Conservation (phyloP, 2,329 filamentous ascomycete genomes). For the Fusarium stilboides region DNA sequence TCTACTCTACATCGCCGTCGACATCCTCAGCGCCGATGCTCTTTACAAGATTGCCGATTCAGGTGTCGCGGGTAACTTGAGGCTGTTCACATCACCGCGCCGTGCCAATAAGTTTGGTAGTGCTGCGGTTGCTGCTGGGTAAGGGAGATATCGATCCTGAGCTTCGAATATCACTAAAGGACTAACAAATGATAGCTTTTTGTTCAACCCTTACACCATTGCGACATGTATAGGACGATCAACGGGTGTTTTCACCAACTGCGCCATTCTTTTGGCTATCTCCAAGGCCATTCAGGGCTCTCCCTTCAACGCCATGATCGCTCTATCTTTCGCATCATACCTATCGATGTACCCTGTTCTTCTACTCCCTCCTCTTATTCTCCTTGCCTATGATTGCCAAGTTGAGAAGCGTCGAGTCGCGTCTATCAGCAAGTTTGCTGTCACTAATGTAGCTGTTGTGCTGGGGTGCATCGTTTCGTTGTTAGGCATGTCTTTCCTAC, state of each 20-base stretch:
- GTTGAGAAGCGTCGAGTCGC: slow-evolving; percentile 52
- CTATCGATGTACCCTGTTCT: slow-evolving; percentile 92
- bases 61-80: slow-evolving; percentile 81
- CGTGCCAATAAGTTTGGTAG: slow-evolving; percentile 82
- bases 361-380: slow-evolving; percentile 83
- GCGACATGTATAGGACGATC: slow-evolving; percentile 91
- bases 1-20: slow-evolving; percentile 84
- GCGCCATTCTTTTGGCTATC: slow-evolving; percentile 87
- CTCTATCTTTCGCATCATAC: slow-evolving; percentile 89
- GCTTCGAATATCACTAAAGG: background rate
- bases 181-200: slow-evolving; percentile 71
- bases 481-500: slow-evolving; percentile 78
- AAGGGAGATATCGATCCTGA: slow-evolving; percentile 52
- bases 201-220: slow-evolving; percentile 96
- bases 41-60: slow-evolving; percentile 86
- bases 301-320: slow-evolving; percentile 83
- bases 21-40: slow-evolving; percentile 86
- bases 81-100: slow-evolving; percentile 83
- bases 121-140: slow-evolving; percentile 84
- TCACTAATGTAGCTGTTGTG: slow-evolving; percentile 68
- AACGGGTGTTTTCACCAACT: slow-evolving; percentile 89
- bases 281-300: slow-evolving; percentile 83
- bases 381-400: slow-evolving; percentile 83
- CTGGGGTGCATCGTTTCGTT: slow-evolving; percentile 71
- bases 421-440: slow-evolving; percentile 66